phyloP scores from a whole-genome alignment of 345 rosid genomes.

The Citrus sinensis region DVS_A1.0 CM039163.1:45077501-45078000 shows the following conservation, averaged over 20 bases:
- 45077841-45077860: neutral
- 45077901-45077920: neutral
- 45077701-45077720: constrained; percentile 29
- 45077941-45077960: constrained; percentile 49
- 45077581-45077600: constrained; percentile 49
- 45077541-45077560: constrained; percentile 34
- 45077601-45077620: constrained; percentile 38
- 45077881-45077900: neutral
- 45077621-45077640: constrained; percentile 28
- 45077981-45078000: constrained; percentile 99
- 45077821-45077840: constrained; percentile 7
- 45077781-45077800: constrained; percentile 22
- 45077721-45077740: constrained; percentile 50
- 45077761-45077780: constrained; percentile 25
- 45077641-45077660: constrained; percentile 23
- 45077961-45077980: constrained; percentile 97
- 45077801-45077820: constrained; percentile 11
- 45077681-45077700: constrained; percentile 33
- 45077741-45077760: constrained; percentile 27
- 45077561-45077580: constrained; percentile 42
- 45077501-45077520: constrained; percentile 30
- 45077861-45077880: neutral
- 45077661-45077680: constrained; percentile 39
- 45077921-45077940: neutral
- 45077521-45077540: constrained; percentile 40